Conservation (phyloP, 2,329 filamentous ascomycete genomes). For the Triangularia verruculosa region DNA sequence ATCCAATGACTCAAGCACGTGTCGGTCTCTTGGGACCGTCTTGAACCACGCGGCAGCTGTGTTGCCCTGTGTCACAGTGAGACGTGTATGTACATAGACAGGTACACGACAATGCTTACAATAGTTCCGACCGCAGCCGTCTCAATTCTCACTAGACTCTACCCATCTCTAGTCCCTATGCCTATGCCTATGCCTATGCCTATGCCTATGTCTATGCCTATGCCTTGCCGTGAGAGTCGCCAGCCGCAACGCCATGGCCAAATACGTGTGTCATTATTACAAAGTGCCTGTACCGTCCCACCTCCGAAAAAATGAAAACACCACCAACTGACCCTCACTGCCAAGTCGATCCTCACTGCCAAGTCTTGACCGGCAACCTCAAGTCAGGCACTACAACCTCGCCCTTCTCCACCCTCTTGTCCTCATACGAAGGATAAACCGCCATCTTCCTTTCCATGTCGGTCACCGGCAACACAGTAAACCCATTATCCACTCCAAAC, state of each 20-base stretch:
- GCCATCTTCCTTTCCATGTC: constrained; percentile 24
- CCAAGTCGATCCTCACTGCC: not conserved
- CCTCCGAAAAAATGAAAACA: not conserved
- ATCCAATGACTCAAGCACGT: too few relatives aligned
- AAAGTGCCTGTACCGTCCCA: not conserved
- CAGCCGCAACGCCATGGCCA: not conserved
- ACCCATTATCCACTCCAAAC: constrained; percentile 32
- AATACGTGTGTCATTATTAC: not conserved
- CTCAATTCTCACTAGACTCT: not conserved
- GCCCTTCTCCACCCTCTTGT: constrained; percentile 30
- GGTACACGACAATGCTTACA: not conserved
- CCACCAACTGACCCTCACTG: not conserved
- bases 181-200: too few relatives aligned
- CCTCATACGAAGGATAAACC: constrained; percentile 32
- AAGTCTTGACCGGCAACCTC: not conserved
- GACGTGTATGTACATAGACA: too few relatives aligned
- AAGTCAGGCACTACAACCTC: constrained; percentile 22
- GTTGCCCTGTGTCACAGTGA: too few relatives aligned
- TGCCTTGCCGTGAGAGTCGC: not conserved
- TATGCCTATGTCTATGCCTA: too few relatives aligned
- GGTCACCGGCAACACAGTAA: constrained; percentile 33
- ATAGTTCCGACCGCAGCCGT: not conserved
- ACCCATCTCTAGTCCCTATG: not conserved
- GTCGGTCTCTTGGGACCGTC: too few relatives aligned
- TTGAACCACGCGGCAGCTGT: too few relatives aligned